Conservation (phyloP, 2,329 filamentous ascomycete genomes). For the Fusarium sp. region DNA sequence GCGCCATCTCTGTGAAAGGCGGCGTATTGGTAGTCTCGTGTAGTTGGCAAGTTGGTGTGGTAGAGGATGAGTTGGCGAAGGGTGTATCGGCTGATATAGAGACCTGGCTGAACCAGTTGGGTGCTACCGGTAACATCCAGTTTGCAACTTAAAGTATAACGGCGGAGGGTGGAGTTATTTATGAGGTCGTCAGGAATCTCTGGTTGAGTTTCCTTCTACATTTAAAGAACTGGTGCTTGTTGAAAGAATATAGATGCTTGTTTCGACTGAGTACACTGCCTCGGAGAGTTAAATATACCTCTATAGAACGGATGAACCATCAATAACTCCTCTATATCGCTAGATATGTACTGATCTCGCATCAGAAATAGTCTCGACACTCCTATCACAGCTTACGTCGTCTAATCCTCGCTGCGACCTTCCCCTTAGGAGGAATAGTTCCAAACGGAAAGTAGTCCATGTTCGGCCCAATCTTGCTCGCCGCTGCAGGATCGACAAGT, state of each 20-base stretch:
- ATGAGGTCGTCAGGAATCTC: too few relatives aligned
- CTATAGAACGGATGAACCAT: too few relatives aligned
- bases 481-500: conserved; percentile 26
- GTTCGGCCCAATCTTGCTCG: conserved; percentile 24
- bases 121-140: background rate
- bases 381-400: conserved; percentile 10
- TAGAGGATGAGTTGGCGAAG: conserved; percentile 9
- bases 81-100: conserved; percentile 14
- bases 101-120: conserved; percentile 17
- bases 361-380: too few relatives aligned
- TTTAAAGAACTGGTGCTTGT: too few relatives aligned
- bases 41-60: conserved; percentile 21
- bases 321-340: too few relatives aligned
- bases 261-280: too few relatives aligned
- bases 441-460: conserved; percentile 45
- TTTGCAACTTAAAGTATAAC: background rate
- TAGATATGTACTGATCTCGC: too few relatives aligned
- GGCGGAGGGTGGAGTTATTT: too few relatives aligned
- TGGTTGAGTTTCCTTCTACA: too few relatives aligned
- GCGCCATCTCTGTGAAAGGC: background rate
- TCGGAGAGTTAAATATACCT: too few relatives aligned
- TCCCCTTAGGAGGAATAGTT: conserved; percentile 39
- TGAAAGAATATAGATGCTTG: too few relatives aligned
- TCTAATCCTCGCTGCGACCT: conserved; percentile 29
- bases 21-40: background rate